Percentiles rank a stretch among this genome's conserved stretches.
Evolutionary conservation across 1,139 yeast species (phyloP).

Genomic region (Hyphopichia burtonii): DNA sequence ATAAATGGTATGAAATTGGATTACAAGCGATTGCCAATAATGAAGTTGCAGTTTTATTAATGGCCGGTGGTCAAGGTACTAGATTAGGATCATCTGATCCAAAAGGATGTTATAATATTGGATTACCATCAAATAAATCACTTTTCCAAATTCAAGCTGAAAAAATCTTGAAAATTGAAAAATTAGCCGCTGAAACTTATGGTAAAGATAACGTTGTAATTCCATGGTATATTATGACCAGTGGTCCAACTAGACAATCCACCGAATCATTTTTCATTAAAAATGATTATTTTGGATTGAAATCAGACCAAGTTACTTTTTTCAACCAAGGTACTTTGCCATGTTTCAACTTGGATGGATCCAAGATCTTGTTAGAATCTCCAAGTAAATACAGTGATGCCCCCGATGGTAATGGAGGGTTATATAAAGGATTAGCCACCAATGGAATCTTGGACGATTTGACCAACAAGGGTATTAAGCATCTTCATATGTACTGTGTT

Average conservation of each 20-base stretch:
- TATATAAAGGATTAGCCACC: slow-evolving; percentile 76
- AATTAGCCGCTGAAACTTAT: slow-evolving; percentile 43
- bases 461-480: slow-evolving; percentile 68
- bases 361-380: slow-evolving; percentile 62
- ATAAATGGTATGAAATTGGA: slow-evolving; percentile 60
- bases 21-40: slow-evolving; percentile 64
- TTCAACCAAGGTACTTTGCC: slow-evolving; percentile 97
- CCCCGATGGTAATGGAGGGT: slow-evolving; percentile 98
- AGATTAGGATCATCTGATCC: slow-evolving; percentile 87
- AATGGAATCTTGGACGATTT: slow-evolving; percentile 72
- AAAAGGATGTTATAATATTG: slow-evolving; percentile 90
- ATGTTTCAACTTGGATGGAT: slow-evolving; percentile 73
- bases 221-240: slow-evolving; percentile 94
- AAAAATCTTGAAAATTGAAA: slow-evolving; percentile 64
- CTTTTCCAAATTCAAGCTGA: slow-evolving; percentile 94
- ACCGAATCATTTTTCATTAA: slow-evolving; percentile 72
- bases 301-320: slow-evolving; percentile 58
- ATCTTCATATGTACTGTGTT: slow-evolving; percentile 94
- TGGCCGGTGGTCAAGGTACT: slow-evolving; percentile 99
- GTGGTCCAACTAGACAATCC: slow-evolving; percentile 76
- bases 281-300: slow-evolving; percentile 70
- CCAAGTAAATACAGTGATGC: slow-evolving; percentile 66
- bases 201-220: slow-evolving; percentile 36
- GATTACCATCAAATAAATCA: slow-evolving; percentile 79
- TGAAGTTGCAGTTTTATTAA: slow-evolving; percentile 82